Evolutionary conservation across 306 rosid species (phyloP), one percentile per base, ranked within the genome.

Genomic region (Prunus kanzakura): DNA sequence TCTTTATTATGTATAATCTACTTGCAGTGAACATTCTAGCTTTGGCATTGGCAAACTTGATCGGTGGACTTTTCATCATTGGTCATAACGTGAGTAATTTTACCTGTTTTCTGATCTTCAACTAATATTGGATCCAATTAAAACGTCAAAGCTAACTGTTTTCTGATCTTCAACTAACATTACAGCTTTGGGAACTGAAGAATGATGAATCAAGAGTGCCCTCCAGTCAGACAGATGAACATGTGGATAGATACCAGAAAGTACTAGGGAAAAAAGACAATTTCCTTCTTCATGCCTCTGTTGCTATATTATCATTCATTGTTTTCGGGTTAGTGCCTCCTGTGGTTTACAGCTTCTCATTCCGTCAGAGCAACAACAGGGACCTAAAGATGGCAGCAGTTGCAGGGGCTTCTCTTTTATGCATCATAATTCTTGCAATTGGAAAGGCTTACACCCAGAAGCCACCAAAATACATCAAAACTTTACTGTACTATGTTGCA

Each of bases 41-140:
- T 41, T 81, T 93, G 85, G 85, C 94, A 66, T 47, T 91, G 76
- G 97, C 98, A 74, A 93, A 93, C 79, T 75, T 93, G 80, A 72
- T 93, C 5, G 91, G 97, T 20, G 98, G 98, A 75, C 86, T 93
- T 65, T 87, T 88, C 74, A 16, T 83, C 78, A 82, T 93, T 58
- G 85, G 79, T 75, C 91, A 91, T 71, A 77, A 78, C 54, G 96
- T 93, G 84, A 93, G 98, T 87, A 19, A 62, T 25, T 60, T 51
- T 18, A 52, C 57, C 2, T 49, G 57, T 18, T n/a, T 19, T 56
- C 62, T 0, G 63, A 60, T 12, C 35, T 35, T 38, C 38, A 18
- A 14, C 14, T 11, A 22, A 29, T 63, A 10, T 52, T 63, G 4
- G 15, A 47, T 47, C 52, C 15, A 47, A 47, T 47, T 47, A 13